phyloP scores from a whole-genome alignment of 352 stramenopile genomes.

The Saprolegnia parasitica region DNA sequence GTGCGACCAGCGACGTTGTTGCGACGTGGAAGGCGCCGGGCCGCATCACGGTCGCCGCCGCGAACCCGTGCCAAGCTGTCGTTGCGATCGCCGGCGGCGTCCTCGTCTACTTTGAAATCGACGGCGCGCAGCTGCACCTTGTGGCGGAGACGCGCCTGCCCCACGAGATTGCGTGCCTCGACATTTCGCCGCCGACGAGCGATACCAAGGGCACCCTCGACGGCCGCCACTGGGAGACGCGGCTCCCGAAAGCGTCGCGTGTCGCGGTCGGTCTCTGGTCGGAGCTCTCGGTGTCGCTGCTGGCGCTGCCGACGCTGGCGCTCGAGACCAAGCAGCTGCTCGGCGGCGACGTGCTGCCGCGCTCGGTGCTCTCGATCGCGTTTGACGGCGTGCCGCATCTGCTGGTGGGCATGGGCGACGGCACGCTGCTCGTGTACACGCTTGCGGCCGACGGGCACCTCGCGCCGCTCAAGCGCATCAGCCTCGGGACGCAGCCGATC shows the following conservation, averaged over 20 bases:
- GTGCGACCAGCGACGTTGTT: slow-evolving; percentile 49
- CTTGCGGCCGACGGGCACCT: slow-evolving; percentile 45
- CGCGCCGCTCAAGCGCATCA: slow-evolving; percentile 90
- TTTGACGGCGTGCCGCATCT: slow-evolving; percentile 88
- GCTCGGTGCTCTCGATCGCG: slow-evolving; percentile 84
- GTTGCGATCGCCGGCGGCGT: slow-evolving; percentile 87
- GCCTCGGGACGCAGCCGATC: slow-evolving; percentile 93
- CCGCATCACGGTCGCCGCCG: slow-evolving; percentile 78
- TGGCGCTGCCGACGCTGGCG: slow-evolving; percentile 74
- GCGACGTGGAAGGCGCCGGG: slow-evolving; percentile 73
- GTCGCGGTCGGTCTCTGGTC: slow-evolving; percentile 90
- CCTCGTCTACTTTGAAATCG: slow-evolving; percentile 84
- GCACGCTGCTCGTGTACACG: slow-evolving; percentile 91
- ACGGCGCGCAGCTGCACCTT: slow-evolving; percentile 49
- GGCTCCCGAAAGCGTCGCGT: slow-evolving; percentile 46
- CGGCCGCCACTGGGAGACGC: slow-evolving; percentile 54
- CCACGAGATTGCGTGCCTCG: slow-evolving; percentile 93
- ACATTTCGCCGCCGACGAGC: slow-evolving; percentile 56
- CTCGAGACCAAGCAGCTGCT: slow-evolving; percentile 61
- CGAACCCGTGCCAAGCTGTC: slow-evolving; percentile 90
- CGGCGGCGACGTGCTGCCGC: slow-evolving; percentile 76
- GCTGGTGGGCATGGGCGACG: slow-evolving; percentile 96
- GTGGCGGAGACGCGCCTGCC: slow-evolving; percentile 74
- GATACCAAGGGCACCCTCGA: slow-evolving; percentile 19
- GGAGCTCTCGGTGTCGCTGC: slow-evolving; percentile 87